phyloP scores from a whole-genome alignment of 768 basidiomycete species.

The Russula vinacea region DNA sequence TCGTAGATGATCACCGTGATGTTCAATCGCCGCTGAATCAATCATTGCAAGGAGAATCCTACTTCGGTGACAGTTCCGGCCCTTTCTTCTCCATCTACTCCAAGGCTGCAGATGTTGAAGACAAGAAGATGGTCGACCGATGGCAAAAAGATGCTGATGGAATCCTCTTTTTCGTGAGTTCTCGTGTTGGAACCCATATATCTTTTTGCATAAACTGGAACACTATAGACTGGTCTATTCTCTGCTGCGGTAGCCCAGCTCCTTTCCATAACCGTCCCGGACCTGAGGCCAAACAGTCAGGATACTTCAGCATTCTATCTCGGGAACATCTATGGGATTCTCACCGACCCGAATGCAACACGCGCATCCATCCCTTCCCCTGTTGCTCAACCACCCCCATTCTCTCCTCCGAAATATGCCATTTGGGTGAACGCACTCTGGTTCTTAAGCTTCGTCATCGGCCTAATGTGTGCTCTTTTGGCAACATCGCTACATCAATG shows the following conservation, averaged over 20 bases:
- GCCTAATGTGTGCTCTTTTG: not conserved
- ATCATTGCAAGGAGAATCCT: not conserved
- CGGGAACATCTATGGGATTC: not conserved
- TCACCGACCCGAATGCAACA: not conserved
- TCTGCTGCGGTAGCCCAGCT: not conserved
- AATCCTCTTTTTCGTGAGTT: slow-evolving; percentile 2
- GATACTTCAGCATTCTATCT: not conserved
- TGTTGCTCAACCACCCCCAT: not conserved
- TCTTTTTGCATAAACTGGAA: not conserved
- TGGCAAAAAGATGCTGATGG: slow-evolving; percentile 6
- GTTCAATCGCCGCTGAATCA: too few species aligned
- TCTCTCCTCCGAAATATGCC: slow-evolving; percentile 3
- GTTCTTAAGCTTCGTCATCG: slow-evolving; percentile 8
- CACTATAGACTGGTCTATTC: slow-evolving; percentile 5
- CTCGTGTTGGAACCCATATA: too few species aligned
- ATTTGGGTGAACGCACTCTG: slow-evolving; percentile 12
- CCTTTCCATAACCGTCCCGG: not conserved
- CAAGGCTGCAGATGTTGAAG: not conserved
- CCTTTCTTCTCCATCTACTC: slow-evolving; percentile 4
- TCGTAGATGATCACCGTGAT: not conserved
- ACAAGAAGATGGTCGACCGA: not conserved
- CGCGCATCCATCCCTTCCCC: too few species aligned
- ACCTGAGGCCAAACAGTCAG: not conserved
- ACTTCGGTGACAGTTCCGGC: not conserved
- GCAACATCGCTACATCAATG: not conserved